Percentiles rank a stretch among this genome's conserved stretches.
Conservation (phyloP, 441 rosid species). For the Adansonia madagascariensis region DNA sequence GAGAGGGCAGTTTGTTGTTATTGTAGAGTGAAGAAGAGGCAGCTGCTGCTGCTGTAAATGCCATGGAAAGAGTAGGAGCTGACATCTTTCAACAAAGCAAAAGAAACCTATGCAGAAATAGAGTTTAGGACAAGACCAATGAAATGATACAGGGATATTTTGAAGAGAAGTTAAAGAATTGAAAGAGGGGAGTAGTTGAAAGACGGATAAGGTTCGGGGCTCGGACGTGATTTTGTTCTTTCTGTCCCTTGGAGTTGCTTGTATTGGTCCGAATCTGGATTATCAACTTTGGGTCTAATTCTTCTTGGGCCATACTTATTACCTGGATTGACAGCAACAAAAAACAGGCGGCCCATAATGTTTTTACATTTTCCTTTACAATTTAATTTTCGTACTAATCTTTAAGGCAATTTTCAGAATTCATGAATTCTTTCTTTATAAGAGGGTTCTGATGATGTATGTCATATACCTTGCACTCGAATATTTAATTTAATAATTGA, state of each 20-base stretch:
- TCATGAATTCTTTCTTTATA: background rate
- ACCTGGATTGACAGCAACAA: background rate
- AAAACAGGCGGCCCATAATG: too few species aligned
- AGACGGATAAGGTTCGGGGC: conserved; percentile 18
- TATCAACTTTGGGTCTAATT: background rate
- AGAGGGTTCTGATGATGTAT: too few species aligned
- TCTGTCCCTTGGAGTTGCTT: background rate
- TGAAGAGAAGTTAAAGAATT: background rate
- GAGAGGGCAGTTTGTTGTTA: conserved; percentile 32
- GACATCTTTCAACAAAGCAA: conserved; percentile 32
- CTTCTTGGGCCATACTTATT: background rate
- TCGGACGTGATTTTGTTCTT: background rate
- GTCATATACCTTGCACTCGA: background rate
- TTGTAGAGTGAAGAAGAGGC: conserved; percentile 38
- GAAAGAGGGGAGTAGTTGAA: background rate
- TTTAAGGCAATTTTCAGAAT: background rate
- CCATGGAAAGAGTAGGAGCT: conserved; percentile 50
- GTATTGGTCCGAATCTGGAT: conserved; percentile 13
- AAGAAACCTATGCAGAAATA: conserved; percentile 9
- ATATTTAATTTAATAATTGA: background rate
- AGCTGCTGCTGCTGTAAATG: conserved; percentile 39
- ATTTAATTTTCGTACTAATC: background rate
- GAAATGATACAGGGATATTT: background rate
- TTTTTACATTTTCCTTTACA: background rate
- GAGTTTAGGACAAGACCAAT: background rate